A percentile compares a stretch with the other conserved stretches of the same genome.
These are phyloP conservation scores for Aquilaria agallochum DNA, from an alignment of 441 rosid genomes.

Conservation along the genomic window DNA sequence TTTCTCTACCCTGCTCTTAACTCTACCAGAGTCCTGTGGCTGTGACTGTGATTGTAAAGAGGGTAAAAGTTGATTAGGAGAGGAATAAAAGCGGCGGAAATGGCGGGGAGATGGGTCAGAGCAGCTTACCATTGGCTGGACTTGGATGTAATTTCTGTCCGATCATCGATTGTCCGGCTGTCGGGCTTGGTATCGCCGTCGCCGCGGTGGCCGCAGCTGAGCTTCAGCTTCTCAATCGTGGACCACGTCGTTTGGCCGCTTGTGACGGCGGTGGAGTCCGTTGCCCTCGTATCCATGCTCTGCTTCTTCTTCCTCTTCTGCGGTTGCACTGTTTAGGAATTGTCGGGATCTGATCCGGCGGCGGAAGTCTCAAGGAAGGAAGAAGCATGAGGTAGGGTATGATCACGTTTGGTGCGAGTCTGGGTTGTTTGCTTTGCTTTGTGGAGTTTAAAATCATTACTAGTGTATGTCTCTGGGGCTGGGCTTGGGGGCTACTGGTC, in stretches of 20 bases:
- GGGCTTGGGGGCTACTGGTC: too few relatives aligned
- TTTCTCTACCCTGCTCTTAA: too few relatives aligned
- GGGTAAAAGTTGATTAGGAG: too few relatives aligned
- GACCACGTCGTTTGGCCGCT: slow-evolving; percentile 74
- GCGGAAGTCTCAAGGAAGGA: slow-evolving; percentile 10
- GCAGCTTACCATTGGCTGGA: slow-evolving; percentile 41
- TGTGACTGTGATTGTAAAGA: too few relatives aligned
- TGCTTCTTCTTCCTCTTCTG: slow-evolving; percentile 86
- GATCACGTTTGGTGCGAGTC: not conserved
- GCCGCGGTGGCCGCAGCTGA: slow-evolving; percentile 25
- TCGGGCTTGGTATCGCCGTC: not conserved
- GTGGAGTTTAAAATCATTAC: too few relatives aligned
- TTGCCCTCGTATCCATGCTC: slow-evolving; percentile 83
- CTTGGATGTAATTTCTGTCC: slow-evolving; percentile 13
- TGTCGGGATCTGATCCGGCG: slow-evolving; percentile 6
- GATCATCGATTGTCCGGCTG: not conserved
- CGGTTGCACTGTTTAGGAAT: slow-evolving; percentile 65
- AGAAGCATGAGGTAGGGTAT: not conserved
- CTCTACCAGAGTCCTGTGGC: too few relatives aligned
- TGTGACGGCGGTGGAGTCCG: slow-evolving; percentile 74
- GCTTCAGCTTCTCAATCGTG: slow-evolving; percentile 35
- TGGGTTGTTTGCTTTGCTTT: not conserved
- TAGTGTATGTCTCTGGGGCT: too few relatives aligned
- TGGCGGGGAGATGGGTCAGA: slow-evolving; percentile 34
- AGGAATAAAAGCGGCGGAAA: slow-evolving; percentile 1